Evolutionary conservation across 23 red algal species (phyloP).

Genomic region (Gracilaria caudata): DNA sequence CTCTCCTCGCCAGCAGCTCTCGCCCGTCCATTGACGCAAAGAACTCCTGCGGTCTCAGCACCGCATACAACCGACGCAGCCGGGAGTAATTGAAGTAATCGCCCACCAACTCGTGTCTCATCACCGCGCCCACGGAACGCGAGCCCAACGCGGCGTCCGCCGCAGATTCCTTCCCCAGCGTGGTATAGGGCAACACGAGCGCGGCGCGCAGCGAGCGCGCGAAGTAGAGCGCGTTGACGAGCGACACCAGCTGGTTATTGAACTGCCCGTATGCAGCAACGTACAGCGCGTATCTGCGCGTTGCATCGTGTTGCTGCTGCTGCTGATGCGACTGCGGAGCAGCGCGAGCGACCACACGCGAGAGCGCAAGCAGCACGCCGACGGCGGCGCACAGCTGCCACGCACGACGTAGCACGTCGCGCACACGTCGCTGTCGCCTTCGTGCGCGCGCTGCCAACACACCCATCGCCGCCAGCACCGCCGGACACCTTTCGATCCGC

Average conservation of each 20-base stretch:
- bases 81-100: slow-evolving; percentile 54
- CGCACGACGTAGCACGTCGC: no score
- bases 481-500: no score
- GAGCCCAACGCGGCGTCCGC: background rate
- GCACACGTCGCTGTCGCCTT: no score
- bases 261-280: slow-evolving; percentile 31
- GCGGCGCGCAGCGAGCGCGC: slow-evolving; percentile 25
- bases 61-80: background rate
- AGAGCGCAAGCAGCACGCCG: no score
- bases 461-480: no score
- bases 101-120: slow-evolving; percentile 15
- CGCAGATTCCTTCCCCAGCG: slow-evolving; percentile 36
- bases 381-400: no score
- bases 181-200: slow-evolving; percentile 38
- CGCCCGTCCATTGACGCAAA: background rate
- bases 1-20: background rate
- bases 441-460: no score
- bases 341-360: no score
- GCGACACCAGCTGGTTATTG: slow-evolving; percentile 56
- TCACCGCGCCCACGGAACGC: background rate
- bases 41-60: slow-evolving; percentile 16
- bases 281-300: slow-evolving; percentile 23
- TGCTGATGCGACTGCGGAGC: no score
- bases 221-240: slow-evolving; percentile 34
- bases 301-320: background rate